These are phyloP conservation scores for fission yeast (Schizosaccharomyces pombe) DNA, from an alignment of 805 yeast species.

Conservation along the genomic window DNA sequence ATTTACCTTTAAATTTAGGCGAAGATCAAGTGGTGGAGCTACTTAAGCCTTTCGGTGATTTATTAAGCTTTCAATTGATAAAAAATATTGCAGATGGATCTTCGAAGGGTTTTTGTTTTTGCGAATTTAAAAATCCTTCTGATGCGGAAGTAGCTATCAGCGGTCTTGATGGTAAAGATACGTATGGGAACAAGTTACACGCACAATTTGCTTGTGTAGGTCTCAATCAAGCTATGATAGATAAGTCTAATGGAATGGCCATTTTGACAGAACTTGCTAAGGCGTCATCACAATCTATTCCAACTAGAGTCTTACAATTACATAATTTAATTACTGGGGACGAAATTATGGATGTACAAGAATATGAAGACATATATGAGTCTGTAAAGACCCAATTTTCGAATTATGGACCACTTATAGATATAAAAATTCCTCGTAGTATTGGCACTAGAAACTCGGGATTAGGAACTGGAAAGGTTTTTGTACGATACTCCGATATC, in stretches of 20 bases:
- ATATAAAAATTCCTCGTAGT: constrained; percentile 40
- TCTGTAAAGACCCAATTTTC: constrained; percentile 30
- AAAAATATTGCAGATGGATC: constrained; percentile 23
- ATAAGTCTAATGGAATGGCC: constrained; percentile 13
- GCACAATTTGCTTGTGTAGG: constrained; percentile 22
- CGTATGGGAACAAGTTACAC: constrained; percentile 18
- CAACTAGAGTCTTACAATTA: constrained; percentile 33
- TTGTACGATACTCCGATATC: constrained; percentile 33
- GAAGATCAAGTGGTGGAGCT: constrained; percentile 24
- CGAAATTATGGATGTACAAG: constrained; percentile 31
- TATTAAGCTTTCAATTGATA: constrained; percentile 22
- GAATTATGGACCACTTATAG: constrained; percentile 28
- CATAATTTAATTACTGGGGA: constrained; percentile 42
- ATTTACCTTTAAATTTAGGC: constrained; percentile 22
- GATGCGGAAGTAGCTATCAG: constrained; percentile 14
- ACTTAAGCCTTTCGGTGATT: constrained; percentile 20
- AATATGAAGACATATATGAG: constrained; percentile 23
- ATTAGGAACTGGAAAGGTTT: constrained; percentile 49
- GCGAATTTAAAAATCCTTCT: constrained; percentile 19
- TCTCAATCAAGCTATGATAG: constrained; percentile 6
- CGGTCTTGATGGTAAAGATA: constrained; percentile 17
- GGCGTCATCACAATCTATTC: constrained; percentile 9
- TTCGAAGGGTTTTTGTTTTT: constrained; percentile 37
- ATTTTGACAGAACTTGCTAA: constrained; percentile 13
- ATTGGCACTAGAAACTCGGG: constrained; percentile 22